phyloP scores from a whole-genome alignment of 2,329 filamentous ascomycete species.

The Penicillium fuscoglaucum region DNA sequence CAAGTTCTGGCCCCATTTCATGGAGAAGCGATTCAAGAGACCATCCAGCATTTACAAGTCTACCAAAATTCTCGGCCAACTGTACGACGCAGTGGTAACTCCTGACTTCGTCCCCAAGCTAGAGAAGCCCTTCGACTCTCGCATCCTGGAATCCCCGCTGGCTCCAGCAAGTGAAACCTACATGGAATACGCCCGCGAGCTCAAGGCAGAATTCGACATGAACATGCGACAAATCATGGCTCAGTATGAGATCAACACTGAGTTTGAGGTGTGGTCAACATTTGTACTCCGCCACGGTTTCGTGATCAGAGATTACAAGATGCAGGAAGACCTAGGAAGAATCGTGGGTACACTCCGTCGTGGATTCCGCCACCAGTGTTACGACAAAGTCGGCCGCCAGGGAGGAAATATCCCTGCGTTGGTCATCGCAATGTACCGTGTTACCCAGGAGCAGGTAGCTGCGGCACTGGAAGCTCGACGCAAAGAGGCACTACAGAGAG shows the following conservation, averaged over 20 bases:
- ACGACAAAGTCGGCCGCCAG: slow-evolving; percentile 62
- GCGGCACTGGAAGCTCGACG: slow-evolving; percentile 57
- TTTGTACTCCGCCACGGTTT: slow-evolving; percentile 77
- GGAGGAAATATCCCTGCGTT: slow-evolving; percentile 66
- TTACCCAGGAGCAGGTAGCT: slow-evolving; percentile 71
- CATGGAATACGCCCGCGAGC: slow-evolving; percentile 58
- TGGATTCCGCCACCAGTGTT: slow-evolving; percentile 67
- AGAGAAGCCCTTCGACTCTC: slow-evolving; percentile 69
- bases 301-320: slow-evolving; percentile 76
- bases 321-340: slow-evolving; percentile 76
- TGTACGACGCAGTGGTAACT: slow-evolving; percentile 74
- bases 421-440: slow-evolving; percentile 81
- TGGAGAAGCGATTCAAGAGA: slow-evolving; percentile 63
- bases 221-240: slow-evolving; percentile 77
- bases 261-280: slow-evolving; percentile 89
- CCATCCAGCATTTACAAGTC: slow-evolving; percentile 63
- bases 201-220: slow-evolving; percentile 79
- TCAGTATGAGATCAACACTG: slow-evolving; percentile 77
- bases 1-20: slow-evolving; percentile 76
- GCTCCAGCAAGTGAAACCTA: slow-evolving; percentile 52
- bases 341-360: slow-evolving; percentile 67
- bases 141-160: slow-evolving; percentile 66
- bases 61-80: slow-evolving; percentile 68
- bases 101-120: slow-evolving; percentile 74
- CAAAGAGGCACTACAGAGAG: slow-evolving; percentile 14